phyloP scores from a whole-genome alignment of 2,329 filamentous ascomycete genomes.

The Ophiostoma ips region DNA sequence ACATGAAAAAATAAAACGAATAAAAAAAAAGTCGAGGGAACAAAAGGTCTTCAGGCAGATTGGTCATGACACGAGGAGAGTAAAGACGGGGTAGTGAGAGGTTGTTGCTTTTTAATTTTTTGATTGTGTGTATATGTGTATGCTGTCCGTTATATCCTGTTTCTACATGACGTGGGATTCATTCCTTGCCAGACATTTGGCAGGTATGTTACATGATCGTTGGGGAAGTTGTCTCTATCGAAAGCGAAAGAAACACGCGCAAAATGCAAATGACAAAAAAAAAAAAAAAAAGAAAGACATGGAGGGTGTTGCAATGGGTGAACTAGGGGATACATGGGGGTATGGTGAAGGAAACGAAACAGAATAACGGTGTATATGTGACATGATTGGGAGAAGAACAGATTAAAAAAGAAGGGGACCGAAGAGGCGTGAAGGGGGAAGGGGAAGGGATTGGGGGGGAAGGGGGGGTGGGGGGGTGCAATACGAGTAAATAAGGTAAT shows the following conservation, averaged over 20 bases:
- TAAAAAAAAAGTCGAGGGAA: no score
- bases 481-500: neutral
- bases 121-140: slow-evolving; percentile 11
- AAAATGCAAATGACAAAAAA: neutral
- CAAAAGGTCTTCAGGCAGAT: no score
- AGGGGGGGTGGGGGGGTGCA: neutral
- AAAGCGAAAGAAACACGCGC: slow-evolving; percentile 5
- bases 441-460: neutral
- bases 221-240: slow-evolving; percentile 12
- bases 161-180: slow-evolving; percentile 16
- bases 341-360: neutral
- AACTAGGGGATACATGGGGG: neutral
- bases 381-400: slow-evolving; percentile 4
- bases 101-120: neutral
- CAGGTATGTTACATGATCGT: slow-evolving; percentile 16
- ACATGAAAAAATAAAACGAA: neutral
- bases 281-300: neutral
- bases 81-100: neutral
- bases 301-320: slow-evolving; percentile 1
- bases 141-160: slow-evolving; percentile 16
- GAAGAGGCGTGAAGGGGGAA: neutral
- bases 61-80: neutral
- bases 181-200: slow-evolving; percentile 12
- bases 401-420: neutral
- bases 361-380: slow-evolving; percentile 7